Base-by-base conservation (phyloP, 1,139 yeast genomes). In the Protomyces arabidopsidicola region DNA sequence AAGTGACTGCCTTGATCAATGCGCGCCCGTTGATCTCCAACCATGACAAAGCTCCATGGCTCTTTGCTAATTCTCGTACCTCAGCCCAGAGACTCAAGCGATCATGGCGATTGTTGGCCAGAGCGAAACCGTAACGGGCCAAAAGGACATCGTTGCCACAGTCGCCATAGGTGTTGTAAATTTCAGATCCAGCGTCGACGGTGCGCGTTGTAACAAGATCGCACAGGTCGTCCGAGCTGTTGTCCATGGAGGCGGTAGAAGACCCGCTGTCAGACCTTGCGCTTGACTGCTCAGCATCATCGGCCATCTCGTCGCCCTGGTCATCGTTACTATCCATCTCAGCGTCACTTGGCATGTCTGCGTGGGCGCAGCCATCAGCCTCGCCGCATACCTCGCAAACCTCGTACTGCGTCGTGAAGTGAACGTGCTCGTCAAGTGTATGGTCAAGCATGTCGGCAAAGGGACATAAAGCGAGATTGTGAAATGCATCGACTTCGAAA, bases 361-460 rank as follows among this genome's bases (percentile, higher is more conserved):
- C 61, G 79, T 73, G 77, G 52, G 77, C 80, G 24, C 77, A 78
- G 60, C 72, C 74, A 18, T 69, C 70, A 14, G 75, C 78, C n/a
- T 77, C 85, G 5, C 97, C 97, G 78, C 97, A 90, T 31, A 74
- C 71, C 1, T 74, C 81, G 75, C 97, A 90, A 0, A 88, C 96
- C 34, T 82, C 85, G 36, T 81, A 86, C 38, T 82, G 78, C 55
- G 91, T 81, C 64, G 87, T 88, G 72, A 90, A 90, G 73, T 87
- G 89, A 5, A 87, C 90, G 70, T 84, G 80, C 53, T 81, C 77
- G 9, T 67, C 78, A 9, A 81, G 80, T 48, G 82, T 76, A 72
- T 90, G 97, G 69, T 90, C 90, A 76, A 90, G 90, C 58, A 91
- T 76, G 73, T 91, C 96, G 0, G 97, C 97, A 16, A 91, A 91